Evolutionary conservation across 2,329 filamentous ascomycete genomes (phyloP), one percentile per base, ranked within the genome.

Genomic region (Rasamsonia emersonii): DNA sequence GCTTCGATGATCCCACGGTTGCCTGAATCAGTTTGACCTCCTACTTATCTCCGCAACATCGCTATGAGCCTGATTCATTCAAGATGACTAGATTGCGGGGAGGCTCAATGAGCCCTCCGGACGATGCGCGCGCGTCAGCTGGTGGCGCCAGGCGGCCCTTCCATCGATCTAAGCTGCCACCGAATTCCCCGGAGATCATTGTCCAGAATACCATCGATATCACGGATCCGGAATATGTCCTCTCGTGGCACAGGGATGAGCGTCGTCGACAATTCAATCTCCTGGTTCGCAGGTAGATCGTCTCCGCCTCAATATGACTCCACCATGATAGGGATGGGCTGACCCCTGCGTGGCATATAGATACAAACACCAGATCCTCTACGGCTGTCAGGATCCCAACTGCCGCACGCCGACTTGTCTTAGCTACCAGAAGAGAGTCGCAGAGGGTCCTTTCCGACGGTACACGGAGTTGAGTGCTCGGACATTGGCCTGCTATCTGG

Each of bases 391-490:
- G 40, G 74, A 73, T 42, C 63, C 69, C 32, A 65, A 69, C 31
- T 94, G 86, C 59, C 68, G 67, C 20, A 89, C 78, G 1, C 62
- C 84, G 9, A 89, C 84, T 9, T 94, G 86, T 61, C 81, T 89
- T 50, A 86, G 79, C 39, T 86, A 75, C 53, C 77, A 82, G 34
- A 81, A 73, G 56, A 73, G 82, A 43, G 62, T 79, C 24, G 71
- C 75, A 19, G 75, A 75, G 41, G 72, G 72, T 1, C 85, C 85
- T 2, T 73, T 86, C 45, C 78, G 85, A 39, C 73, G 80, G 48
- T 91, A 88, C 47, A 93, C 81, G 36, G 72, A 80, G 14, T 76
- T 86, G 27, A 93, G 85, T 48, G 86, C 86, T 6, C 75, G 85
- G 47, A 84, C 82, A 2, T 61, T 94, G 18, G 86, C 86, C 9